A percentile compares a stretch with the other conserved stretches of the same genome.
Evolutionary conservation across 176 grass and related monocot species (phyloP).

Genomic region (barley (Hordeum vulgare)): DNA sequence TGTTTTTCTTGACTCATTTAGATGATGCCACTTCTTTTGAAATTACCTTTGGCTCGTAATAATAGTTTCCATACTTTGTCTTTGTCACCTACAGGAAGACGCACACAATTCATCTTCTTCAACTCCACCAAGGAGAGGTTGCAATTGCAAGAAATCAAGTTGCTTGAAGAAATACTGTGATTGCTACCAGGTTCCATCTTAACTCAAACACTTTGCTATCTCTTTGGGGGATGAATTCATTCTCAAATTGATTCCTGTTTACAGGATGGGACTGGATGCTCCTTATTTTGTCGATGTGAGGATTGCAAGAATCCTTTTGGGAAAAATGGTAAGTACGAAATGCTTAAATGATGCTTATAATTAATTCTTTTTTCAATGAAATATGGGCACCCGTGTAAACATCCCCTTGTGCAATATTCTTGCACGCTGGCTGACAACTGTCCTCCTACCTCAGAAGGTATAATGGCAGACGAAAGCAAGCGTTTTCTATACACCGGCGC

Average conservation of each 20-base stretch:
- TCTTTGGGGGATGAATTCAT: background rate
- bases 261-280: conserved; percentile 54
- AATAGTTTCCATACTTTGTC: background rate
- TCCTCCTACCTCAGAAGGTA: conserved; percentile 34
- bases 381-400: background rate
- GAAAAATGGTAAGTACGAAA: conserved; percentile 44
- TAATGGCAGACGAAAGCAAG: conserved; percentile 37
- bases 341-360: background rate
- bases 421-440: background rate
- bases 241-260: background rate
- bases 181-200: conserved; percentile 64
- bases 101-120: conserved; percentile 50
- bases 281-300: conserved; percentile 50
- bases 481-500: conserved; percentile 46
- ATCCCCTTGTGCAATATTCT: background rate
- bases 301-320: conserved; percentile 62
- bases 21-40: background rate
- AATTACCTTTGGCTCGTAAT: conserved; percentile 4
- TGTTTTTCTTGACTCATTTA: conserved; percentile 27
- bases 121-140: conserved; percentile 46
- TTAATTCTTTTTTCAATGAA: background rate
- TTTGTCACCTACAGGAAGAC: conserved; percentile 37
- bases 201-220: background rate
- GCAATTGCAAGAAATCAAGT: conserved; percentile 77
- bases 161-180: conserved; percentile 77